Conservation (phyloP, 2,329 filamentous ascomycete genomes). For the Pseudocercospora crystallina region DNA sequence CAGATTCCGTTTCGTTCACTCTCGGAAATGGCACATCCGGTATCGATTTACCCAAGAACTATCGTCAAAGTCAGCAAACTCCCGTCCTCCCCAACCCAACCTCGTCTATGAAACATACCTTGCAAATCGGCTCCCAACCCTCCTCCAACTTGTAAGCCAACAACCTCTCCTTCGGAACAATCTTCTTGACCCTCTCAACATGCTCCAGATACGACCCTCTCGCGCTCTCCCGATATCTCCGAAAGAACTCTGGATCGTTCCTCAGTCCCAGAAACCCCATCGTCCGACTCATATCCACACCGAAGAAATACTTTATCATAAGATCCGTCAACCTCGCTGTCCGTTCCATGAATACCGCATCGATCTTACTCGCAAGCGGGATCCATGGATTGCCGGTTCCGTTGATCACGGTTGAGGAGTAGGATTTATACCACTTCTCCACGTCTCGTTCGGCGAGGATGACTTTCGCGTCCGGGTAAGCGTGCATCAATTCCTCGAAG, state of each 20-base stretch:
- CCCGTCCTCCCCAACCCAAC: too few relatives aligned
- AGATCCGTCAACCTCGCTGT: neutral
- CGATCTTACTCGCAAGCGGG: constrained; percentile 11
- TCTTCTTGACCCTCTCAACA: constrained; percentile 5
- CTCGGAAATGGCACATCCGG: neutral
- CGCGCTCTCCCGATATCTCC: constrained; percentile 5
- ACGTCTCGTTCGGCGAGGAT: constrained; percentile 57
- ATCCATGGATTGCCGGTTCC: neutral
- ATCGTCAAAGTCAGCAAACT: too few relatives aligned
- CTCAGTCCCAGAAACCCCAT: constrained; percentile 14
- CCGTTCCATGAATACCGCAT: neutral
- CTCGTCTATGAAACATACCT: constrained; percentile 8
- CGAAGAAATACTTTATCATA: neutral
- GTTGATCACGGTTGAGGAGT: neutral
- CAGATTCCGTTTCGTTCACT: neutral
- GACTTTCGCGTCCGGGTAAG: constrained; percentile 17
- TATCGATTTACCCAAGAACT: neutral
- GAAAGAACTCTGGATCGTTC: constrained; percentile 2
- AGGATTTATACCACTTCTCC: constrained; percentile 23
- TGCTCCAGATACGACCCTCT: constrained; percentile 6
- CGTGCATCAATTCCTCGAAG: constrained; percentile 17
- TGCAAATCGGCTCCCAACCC: neutral
- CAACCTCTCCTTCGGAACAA: constrained; percentile 10
- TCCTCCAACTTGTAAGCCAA: constrained; percentile 9
- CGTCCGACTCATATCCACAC: constrained; percentile 14